phyloP scores from a whole-genome alignment of 768 basidiomycete species.

The Phlegmacium glaucopus region DNA sequence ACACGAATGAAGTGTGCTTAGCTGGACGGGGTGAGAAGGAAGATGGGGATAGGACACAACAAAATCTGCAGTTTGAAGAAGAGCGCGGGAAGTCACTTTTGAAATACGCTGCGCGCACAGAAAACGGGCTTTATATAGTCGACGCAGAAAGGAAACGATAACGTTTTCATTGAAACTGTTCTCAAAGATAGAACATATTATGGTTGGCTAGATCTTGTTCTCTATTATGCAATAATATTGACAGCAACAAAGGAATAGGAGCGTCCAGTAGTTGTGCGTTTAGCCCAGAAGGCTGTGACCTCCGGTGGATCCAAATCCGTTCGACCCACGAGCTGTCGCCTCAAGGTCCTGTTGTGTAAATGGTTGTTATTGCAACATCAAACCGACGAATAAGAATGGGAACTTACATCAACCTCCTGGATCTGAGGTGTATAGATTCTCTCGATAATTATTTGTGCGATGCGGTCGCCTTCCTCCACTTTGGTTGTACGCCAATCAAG shows the following conservation, averaged over 20 bases:
- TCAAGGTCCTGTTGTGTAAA: constrained; percentile 63
- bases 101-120: constrained; percentile 45
- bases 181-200: background rate
- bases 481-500: background rate
- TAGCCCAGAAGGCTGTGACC: constrained; percentile 57
- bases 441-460: constrained; percentile 94
- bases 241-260: constrained; percentile 1
- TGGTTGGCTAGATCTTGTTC: too few species aligned
- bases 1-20: constrained; percentile 33
- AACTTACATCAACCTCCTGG: constrained; percentile 77
- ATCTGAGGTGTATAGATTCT: constrained; percentile 84
- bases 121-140: constrained; percentile 59
- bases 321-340: constrained; percentile 76
- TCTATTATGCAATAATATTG: background rate
- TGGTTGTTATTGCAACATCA: constrained; percentile 1
- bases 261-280: constrained; percentile 10
- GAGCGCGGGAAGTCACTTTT: constrained; percentile 45
- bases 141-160: constrained; percentile 40
- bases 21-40: constrained; percentile 33
- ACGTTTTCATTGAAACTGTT: background rate
- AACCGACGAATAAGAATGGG: constrained; percentile 3
- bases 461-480: constrained; percentile 94
- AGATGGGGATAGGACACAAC: constrained; percentile 31
- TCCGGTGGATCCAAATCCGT: constrained; percentile 95
- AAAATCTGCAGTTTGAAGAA: constrained; percentile 10